Evolutionary conservation across 352 stramenopile species (phyloP).

Genomic region (Pythium utonaiense): DNA sequence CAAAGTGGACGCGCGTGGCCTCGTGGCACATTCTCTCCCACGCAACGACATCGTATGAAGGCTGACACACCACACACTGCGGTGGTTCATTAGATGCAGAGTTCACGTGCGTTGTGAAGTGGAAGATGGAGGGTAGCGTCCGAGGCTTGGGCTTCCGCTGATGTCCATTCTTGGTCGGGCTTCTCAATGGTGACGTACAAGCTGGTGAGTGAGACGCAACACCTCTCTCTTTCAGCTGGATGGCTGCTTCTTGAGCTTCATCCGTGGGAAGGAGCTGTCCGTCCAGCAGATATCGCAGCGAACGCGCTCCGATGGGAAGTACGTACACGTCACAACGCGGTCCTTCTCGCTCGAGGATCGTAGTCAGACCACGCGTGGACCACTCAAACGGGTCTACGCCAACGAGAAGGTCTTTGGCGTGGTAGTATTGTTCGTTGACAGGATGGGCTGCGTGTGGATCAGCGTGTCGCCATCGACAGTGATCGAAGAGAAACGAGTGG

Average conservation of each 20-base stretch:
- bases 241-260: slow-evolving; percentile 40
- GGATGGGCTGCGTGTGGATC: neutral
- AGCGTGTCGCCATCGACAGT: slow-evolving; percentile 14
- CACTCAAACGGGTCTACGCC: slow-evolving; percentile 61
- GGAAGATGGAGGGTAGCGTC: slow-evolving; percentile 23
- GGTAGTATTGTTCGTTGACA: neutral
- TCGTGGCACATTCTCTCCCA: slow-evolving; percentile 19
- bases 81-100: neutral
- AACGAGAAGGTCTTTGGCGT: slow-evolving; percentile 40
- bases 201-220: neutral
- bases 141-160: slow-evolving; percentile 1
- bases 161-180: neutral
- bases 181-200: neutral
- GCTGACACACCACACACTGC: slow-evolving; percentile 5
- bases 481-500: slow-evolving; percentile 35
- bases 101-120: slow-evolving; percentile 4
- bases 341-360: slow-evolving; percentile 19
- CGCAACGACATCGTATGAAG: neutral
- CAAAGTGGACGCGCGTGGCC: slow-evolving; percentile 30
- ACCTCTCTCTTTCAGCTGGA: neutral
- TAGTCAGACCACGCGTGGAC: slow-evolving; percentile 19
- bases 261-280: slow-evolving; percentile 35
- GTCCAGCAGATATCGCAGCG: slow-evolving; percentile 35
- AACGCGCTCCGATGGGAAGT: slow-evolving; percentile 35
- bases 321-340: slow-evolving; percentile 28